phyloP scores from a whole-genome alignment of 768 basidiomycete species.

The Tubosaeta sp. region DNA sequence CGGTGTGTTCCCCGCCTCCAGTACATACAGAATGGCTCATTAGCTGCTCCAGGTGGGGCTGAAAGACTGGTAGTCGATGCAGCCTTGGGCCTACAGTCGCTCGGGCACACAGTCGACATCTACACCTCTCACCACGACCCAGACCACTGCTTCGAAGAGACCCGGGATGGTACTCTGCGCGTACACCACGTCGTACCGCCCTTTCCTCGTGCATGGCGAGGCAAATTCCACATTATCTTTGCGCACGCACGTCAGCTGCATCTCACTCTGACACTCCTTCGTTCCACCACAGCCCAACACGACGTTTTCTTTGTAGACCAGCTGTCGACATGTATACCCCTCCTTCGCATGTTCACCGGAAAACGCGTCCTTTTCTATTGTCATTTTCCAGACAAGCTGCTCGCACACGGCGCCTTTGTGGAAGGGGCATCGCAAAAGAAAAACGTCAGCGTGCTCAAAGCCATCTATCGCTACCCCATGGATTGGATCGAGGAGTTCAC shows the following conservation, averaged over 20 bases:
- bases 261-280: conserved; percentile 55
- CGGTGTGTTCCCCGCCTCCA: conserved; percentile 42
- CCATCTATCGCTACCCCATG: conserved; percentile 82
- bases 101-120: conserved; percentile 82
- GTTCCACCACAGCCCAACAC: conserved; percentile 40
- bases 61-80: conserved; percentile 95
- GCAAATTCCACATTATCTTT: conserved; percentile 83
- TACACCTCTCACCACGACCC: conserved; percentile 94
- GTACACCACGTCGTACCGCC: conserved; percentile 71
- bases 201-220: conserved; percentile 75
- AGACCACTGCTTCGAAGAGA: conserved; percentile 89
- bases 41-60: conserved; percentile 67
- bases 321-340: conserved; percentile 85
- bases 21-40: not conserved
- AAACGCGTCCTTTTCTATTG: conserved; percentile 96
- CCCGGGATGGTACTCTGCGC: conserved; percentile 76
- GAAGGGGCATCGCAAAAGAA: conserved; percentile 46
- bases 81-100: conserved; percentile 78
- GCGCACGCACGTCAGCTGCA: conserved; percentile 88
- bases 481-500: conserved; percentile 88
- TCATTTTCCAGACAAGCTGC: conserved; percentile 94
- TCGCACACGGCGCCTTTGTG: conserved; percentile 63
- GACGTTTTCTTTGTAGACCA: conserved; percentile 96
- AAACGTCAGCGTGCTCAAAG: conserved; percentile 53
- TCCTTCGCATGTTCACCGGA: conserved; percentile 60